A percentile compares a stretch with the other conserved stretches of the same genome.
Evolutionary conservation across 2,329 filamentous ascomycete genomes (phyloP).

Genomic region (Colletotrichum sidae): DNA sequence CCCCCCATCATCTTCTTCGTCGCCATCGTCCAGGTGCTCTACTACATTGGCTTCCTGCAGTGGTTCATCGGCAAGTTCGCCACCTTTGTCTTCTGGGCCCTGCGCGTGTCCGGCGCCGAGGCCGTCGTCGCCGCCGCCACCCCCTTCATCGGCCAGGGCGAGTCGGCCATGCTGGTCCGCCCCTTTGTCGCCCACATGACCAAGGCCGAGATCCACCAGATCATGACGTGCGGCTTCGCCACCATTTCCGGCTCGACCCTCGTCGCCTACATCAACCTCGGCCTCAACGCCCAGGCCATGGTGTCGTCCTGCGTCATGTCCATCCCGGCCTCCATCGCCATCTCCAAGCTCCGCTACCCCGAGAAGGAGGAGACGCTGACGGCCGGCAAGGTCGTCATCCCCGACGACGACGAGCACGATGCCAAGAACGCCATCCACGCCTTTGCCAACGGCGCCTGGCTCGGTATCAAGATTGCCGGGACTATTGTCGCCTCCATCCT

Average conservation of each 20-base stretch:
- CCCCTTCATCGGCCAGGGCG: constrained; percentile 93
- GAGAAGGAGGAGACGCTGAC: constrained; percentile 90
- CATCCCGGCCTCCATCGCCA: constrained; percentile 89
- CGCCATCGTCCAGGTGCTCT: constrained; percentile 87
- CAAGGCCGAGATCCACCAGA: constrained; percentile 87
- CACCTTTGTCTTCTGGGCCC: constrained; percentile 89
- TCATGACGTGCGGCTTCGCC: constrained; percentile 93
- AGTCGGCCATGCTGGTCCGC: constrained; percentile 91
- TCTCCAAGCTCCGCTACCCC: constrained; percentile 90
- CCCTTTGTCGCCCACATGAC: constrained; percentile 90
- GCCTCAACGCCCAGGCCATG: constrained; percentile 85
- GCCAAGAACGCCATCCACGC: constrained; percentile 87
- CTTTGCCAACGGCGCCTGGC: constrained; percentile 86
- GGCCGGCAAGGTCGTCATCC: constrained; percentile 82
- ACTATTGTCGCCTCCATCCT: constrained; percentile 86
- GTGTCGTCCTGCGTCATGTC: constrained; percentile 96
- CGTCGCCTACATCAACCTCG: constrained; percentile 86
- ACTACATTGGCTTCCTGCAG: constrained; percentile 83
- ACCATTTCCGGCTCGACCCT: constrained; percentile 92
- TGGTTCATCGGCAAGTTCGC: constrained; percentile 93
- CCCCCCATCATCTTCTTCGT: constrained; percentile 98
- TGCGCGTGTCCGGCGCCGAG: constrained; percentile 89
- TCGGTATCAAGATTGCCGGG: constrained; percentile 87
- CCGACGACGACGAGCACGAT: constrained; percentile 80
- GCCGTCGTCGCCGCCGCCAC: constrained; percentile 94